Conservation (phyloP, 1,284 basidiomycete genomes). For the Leccinum laetum region DNA sequence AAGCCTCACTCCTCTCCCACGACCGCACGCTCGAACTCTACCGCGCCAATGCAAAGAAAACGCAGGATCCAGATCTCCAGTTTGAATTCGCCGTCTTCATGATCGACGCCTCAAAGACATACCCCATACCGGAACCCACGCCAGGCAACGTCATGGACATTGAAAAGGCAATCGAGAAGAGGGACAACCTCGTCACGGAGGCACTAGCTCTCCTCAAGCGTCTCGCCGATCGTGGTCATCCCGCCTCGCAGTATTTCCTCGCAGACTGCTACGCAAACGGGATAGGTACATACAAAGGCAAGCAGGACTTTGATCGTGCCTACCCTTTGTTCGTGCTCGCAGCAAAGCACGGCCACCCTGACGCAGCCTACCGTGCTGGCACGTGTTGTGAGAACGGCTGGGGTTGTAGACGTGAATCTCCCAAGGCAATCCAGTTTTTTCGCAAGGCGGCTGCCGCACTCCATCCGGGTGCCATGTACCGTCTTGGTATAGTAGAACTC, state of each 20-base stretch:
- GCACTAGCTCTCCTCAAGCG: slow-evolving; percentile 86
- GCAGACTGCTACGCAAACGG: slow-evolving; percentile 99
- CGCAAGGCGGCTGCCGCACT: slow-evolving; percentile 90
- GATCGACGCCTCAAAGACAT: slow-evolving; percentile 92
- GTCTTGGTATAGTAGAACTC: slow-evolving; percentile 93
- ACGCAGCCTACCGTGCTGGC: slow-evolving; percentile 94
- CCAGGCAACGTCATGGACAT: slow-evolving; percentile 75
- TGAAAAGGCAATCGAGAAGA: slow-evolving; percentile 79
- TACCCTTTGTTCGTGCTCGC: slow-evolving; percentile 96
- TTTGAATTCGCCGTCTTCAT: slow-evolving; percentile 99
- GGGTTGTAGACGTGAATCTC: slow-evolving; percentile 92
- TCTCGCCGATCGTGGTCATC: slow-evolving; percentile 92
- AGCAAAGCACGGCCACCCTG: slow-evolving; percentile 98
- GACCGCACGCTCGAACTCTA: slow-evolving; percentile 97
- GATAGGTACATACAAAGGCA: slow-evolving; percentile 85
- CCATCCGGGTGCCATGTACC: slow-evolving; percentile 96
- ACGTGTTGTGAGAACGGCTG: slow-evolving; percentile 99
- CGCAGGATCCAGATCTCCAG: slow-evolving; percentile 96
- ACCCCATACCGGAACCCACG: slow-evolving; percentile 70
- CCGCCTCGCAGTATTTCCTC: slow-evolving; percentile 95
- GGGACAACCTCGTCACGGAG: slow-evolving; percentile 86
- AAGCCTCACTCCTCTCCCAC: slow-evolving; percentile 91
- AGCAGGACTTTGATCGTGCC: slow-evolving; percentile 96
- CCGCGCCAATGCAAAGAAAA: slow-evolving; percentile 97
- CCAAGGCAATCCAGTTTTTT: slow-evolving; percentile 94